phyloP scores from a whole-genome alignment of 129 eudicot species.

The Tagetes erecta region DNA sequence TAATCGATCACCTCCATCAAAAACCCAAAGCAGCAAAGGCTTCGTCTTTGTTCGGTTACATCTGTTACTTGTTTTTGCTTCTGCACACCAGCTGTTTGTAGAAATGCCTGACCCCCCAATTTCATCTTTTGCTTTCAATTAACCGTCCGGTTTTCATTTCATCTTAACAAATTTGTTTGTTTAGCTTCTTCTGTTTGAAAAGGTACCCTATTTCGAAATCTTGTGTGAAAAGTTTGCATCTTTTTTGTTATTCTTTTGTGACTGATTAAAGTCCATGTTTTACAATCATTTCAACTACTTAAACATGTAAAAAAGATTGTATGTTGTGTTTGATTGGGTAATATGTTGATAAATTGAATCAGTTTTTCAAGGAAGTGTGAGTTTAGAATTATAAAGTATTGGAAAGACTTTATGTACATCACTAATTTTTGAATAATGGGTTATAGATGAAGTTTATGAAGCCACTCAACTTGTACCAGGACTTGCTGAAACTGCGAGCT shows the following conservation, averaged over 20 bases:
- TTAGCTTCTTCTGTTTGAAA: neutral
- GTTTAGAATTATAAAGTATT: neutral
- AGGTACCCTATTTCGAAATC: neutral
- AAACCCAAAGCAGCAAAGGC: too few relatives aligned
- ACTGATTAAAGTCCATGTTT: neutral
- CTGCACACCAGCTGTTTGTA: conserved; percentile 39
- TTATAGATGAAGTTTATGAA: conserved; percentile 76
- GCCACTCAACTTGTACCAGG: conserved; percentile 64
- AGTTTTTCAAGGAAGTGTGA: neutral
- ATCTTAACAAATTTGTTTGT: neutral
- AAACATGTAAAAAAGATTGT: neutral
- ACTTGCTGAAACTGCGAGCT: conserved; percentile 47
- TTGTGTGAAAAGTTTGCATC: neutral
- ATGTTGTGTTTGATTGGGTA: neutral
- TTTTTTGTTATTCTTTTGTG: neutral
- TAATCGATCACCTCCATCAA: too few relatives aligned
- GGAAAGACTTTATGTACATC: neutral
- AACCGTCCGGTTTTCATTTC: neutral
- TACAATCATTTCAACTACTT: neutral
- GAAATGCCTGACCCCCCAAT: conserved; percentile 21
- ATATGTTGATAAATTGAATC: neutral
- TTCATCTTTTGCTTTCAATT: neutral
- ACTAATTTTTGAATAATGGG: conserved; percentile 1
- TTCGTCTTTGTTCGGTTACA: neutral
- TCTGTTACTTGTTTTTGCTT: neutral